Base-by-base conservation (phyloP, 2,329 filamentous ascomycete species). In the Talaromyces marneffei region DNA sequence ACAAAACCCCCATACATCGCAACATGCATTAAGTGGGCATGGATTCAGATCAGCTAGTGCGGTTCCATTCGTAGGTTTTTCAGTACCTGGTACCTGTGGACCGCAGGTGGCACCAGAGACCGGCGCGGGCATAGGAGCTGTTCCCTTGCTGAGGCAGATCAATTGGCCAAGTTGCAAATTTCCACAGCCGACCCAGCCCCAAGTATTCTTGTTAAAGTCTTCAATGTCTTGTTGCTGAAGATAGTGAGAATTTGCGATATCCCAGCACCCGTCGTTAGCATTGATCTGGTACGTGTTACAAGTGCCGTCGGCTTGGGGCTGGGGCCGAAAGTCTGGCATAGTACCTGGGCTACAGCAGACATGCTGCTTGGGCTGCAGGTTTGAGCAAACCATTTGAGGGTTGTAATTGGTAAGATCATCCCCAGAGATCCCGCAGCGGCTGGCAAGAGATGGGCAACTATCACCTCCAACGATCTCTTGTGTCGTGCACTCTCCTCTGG, bases 11-110 rank as follows among this genome's bases (percentile, higher is more conserved):
- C 75, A 78, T 40, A 71, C 67, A 59, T 76, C 70, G 64, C 76
- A 78, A 63, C 76, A 78, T 6, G 73, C 75, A 44, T 78, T 78
- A 3, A 78, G 65, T 7, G 74, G 75, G 62, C 81, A 84, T 0
- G 74, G 77, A 62, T 82, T 83, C 5, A 83, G 66, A 8, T 69
- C 65, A 0, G 70, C 71, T 74, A 66, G 3, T 18, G 66, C 65
- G 2, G 57, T 72, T 14, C 69, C 72, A 23, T 66, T 63, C 0
- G 68, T 12, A 0, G 76, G 71, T 0, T 76, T 78, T 1, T 75
- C 74, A 4, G 72, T 71, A 2, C 37, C 54, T 31, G 54, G 54
- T 2, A 74, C 70, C 44, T 74, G 69, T 1, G 80, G 80, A 0
- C 80, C 80, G 65, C 80, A 80, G 0, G 73, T 63, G 1, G 74